These are phyloP conservation scores for Galerina sulciceps DNA, from an alignment of 768 basidiomycete species.

Conservation along the genomic window DNA sequence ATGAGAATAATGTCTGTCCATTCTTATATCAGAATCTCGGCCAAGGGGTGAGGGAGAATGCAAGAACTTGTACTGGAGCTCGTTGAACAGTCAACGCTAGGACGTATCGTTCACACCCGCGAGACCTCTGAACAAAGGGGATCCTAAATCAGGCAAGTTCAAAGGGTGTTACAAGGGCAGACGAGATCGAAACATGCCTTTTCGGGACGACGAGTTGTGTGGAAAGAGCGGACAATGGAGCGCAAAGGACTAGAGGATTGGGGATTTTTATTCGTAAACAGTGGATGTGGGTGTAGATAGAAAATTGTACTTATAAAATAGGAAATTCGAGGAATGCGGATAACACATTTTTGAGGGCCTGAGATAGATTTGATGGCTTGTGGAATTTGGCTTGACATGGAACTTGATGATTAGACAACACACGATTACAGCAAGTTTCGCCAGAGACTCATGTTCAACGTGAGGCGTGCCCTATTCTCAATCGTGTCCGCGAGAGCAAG, in stretches of 20 bases:
- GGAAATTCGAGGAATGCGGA: conserved; percentile 32
- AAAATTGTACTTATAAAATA: conserved; percentile 26
- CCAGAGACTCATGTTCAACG: conserved; percentile 29
- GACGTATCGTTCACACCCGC: conserved; percentile 43
- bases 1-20: conserved; percentile 38
- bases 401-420: conserved; percentile 31
- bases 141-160: conserved; percentile 54
- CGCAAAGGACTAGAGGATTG: conserved; percentile 7
- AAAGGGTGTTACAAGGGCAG: conserved; percentile 42
- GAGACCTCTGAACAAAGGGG: conserved; percentile 48
- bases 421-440: conserved; percentile 25
- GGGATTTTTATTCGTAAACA: conserved; percentile 17
- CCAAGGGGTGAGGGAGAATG: conserved; percentile 43
- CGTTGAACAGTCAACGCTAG: conserved; percentile 39
- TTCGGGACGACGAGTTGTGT: conserved; percentile 37
- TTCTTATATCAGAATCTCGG: conserved; percentile 49
- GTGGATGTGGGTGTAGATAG: conserved; percentile 15
- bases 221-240: conserved; percentile 31
- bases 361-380: conserved; percentile 33
- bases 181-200: conserved; percentile 48
- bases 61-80: conserved; percentile 39
- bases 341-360: conserved; percentile 29
- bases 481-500: conserved; percentile 17
- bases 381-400: conserved; percentile 28
- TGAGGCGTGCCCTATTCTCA: conserved; percentile 26